Evolutionary conservation across 805 yeast species (phyloP), one percentile per base, ranked within the genome.

Genomic region (Zygotorulaspora danielsina): DNA sequence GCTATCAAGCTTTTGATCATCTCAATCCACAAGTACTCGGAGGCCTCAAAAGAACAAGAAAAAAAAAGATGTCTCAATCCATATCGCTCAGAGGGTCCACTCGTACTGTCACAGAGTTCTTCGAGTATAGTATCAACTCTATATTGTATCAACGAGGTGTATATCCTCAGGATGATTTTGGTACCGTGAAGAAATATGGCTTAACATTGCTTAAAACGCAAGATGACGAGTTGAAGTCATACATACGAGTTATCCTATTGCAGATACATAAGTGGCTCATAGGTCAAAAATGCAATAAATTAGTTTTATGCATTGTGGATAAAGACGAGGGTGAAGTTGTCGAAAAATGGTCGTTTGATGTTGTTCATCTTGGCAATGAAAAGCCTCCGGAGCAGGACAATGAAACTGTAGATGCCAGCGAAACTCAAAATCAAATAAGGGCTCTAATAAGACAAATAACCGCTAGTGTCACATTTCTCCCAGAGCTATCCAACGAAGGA

Each of bases 81-180:
- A 59, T 67, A 9, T 45, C 87, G 2, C 61, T 84, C 31, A 79
- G 79, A 51, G 96, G 96, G 9, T 83, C 94, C 0, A 78, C 94
- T 8, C 77, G 79, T 46, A 70, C 77, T 0, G 86, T 88, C 1
- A 75, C 90, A 0, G 96, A 87, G 61, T 87, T 84, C 63, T 85
- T 89, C 53, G 80, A 85, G 51, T 85, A 78, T 57, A 76, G 90
- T 38, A 79, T 89, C 38, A 82, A 86, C 55, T 77, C 81, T 34
- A 84, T 89, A 18, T 71, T 90, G 4, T 89, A 82, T 59, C 97
- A 90, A 59, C 67, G 97, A 37, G 95, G 95, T 0, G 79, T 89
- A 13, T 89, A 89, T 53, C 95, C 96, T 0, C 72, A 84, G 3
- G 94, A 84, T 46, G 95, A 87, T 57, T 89, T 90, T 62, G 73